phyloP scores from a whole-genome alignment of 1,284 basidiomycete species.

The Macrocybe sp. region DNA sequence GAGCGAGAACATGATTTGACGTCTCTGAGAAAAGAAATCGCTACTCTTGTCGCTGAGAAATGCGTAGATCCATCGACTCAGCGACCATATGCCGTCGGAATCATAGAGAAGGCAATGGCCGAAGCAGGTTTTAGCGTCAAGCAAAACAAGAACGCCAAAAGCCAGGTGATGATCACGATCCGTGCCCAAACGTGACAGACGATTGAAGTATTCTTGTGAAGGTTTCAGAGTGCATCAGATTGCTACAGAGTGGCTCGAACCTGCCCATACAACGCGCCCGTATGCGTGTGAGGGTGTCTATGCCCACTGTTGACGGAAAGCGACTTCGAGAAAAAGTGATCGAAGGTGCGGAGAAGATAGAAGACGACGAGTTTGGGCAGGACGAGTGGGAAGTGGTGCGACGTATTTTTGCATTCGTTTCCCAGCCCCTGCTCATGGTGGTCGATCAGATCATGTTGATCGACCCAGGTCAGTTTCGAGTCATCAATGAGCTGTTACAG shows the following conservation, averaged over 20 bases:
- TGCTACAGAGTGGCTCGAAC: slow-evolving; percentile 74
- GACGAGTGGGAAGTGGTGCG: slow-evolving; percentile 89
- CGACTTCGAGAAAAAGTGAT: slow-evolving; percentile 69
- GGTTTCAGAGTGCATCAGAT: slow-evolving; percentile 91
- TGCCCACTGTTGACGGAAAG: slow-evolving; percentile 75
- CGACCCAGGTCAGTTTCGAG: slow-evolving; percentile 88
- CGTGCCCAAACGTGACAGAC: neutral
- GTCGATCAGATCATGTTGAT: slow-evolving; percentile 78
- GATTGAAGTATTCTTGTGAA: slow-evolving; percentile 23
- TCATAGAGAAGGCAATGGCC: slow-evolving; percentile 97
- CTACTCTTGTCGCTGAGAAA: slow-evolving; percentile 91
- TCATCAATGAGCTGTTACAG: slow-evolving; percentile 87
- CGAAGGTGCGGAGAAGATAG: slow-evolving; percentile 76
- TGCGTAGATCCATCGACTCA: slow-evolving; percentile 92
- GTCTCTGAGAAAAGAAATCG: slow-evolving; percentile 87
- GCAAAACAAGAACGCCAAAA: slow-evolving; percentile 87
- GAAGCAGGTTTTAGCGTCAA: slow-evolving; percentile 93
- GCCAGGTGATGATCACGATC: slow-evolving; percentile 52
- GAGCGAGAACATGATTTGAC: slow-evolving; percentile 89
- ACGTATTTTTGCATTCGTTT: slow-evolving; percentile 11
- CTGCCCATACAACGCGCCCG: slow-evolving; percentile 89
- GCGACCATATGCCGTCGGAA: slow-evolving; percentile 88
- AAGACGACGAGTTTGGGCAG: slow-evolving; percentile 72
- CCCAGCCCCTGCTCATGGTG: slow-evolving; percentile 4
- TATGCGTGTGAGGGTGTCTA: slow-evolving; percentile 86